Percentiles rank a stretch among this genome's conserved stretches.
Conservation (phyloP, 1,139 yeast species). For the Blastobotrys proliferans region DNA sequence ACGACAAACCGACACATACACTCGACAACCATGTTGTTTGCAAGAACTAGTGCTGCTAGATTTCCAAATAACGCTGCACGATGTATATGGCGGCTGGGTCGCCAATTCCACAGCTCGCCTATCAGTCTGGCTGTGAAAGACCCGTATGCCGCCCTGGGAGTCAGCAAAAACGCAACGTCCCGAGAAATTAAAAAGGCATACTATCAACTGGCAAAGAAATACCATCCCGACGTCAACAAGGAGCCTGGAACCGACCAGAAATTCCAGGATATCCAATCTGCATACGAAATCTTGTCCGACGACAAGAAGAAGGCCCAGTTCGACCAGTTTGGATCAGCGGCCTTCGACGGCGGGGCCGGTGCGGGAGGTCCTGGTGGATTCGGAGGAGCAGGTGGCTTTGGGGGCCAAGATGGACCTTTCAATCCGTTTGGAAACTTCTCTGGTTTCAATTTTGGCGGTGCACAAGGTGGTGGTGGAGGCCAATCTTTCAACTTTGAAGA, state of each 20-base stretch:
- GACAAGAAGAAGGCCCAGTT: slow-evolving; percentile 83
- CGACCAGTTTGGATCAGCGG: slow-evolving; percentile 88
- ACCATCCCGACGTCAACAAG: slow-evolving; percentile 87
- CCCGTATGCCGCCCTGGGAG: slow-evolving; percentile 83
- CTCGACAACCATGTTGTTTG: too few species aligned
- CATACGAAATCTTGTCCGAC: slow-evolving; percentile 87
- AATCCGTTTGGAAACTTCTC: slow-evolving; percentile 35
- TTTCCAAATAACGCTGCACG: too few species aligned
- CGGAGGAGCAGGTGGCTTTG: slow-evolving; percentile 31
- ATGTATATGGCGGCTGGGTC: too few species aligned
- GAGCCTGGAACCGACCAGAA: slow-evolving; percentile 81
- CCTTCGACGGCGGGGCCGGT: slow-evolving; percentile 66
- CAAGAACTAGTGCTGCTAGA: too few species aligned
- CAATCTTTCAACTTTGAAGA: slow-evolving; percentile 71
- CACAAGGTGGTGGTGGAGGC: slow-evolving; percentile 36
- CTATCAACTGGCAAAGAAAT: slow-evolving; percentile 87
- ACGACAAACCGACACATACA: too few species aligned
- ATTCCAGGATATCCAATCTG: slow-evolving; percentile 90
- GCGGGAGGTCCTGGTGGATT: slow-evolving; percentile 38
- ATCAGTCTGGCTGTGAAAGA: slow-evolving; percentile 43
- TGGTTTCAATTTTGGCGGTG: slow-evolving; percentile 54
- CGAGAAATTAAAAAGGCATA: slow-evolving; percentile 91
- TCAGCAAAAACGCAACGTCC: slow-evolving; percentile 64
- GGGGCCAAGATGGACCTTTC: slow-evolving; percentile 36
- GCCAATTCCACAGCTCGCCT: slow-evolving; percentile 10